Base-by-base conservation (phyloP, 495 filamentous ascomycete genomes). In the Oleoguttula mirabilis region DNA sequence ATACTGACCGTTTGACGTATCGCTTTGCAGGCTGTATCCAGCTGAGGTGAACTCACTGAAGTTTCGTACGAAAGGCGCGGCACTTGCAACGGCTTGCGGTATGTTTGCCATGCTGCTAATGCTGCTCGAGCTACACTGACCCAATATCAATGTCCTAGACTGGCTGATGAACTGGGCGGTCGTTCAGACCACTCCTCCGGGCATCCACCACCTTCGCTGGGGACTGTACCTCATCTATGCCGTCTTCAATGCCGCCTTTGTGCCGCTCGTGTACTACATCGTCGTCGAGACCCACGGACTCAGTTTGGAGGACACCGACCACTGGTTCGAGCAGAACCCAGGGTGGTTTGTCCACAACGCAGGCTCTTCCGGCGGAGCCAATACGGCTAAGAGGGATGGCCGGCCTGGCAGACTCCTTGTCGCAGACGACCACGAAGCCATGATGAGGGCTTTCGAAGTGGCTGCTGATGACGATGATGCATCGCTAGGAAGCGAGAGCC, bases 211-310 rank as follows among this genome's bases (percentile, higher is more conserved):
- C 39, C 64, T 80, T 10, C 58, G 62, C 0, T 82, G 76, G 78
- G 59, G 63, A 28, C 77, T 76, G 41, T 83, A 76, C 54, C 69
- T 82, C 45, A 75, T 80, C 45, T 82, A 73, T 58, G 71, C 72
- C 27, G 65, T 74, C 30, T 69, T 74, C 46, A 75, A 79, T 52
- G 61, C 60, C 20, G 54, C 60, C 22, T 76, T 82, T 62, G 69
- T 80, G 0, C 32, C 32, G 8, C 16, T 35, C 7, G 32, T 35
- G 7, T 21, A 35, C 19, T 35, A 15, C 16, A 16, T 45, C 11
- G 42, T 45, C 17, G 42, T 45, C 23, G 42, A 45, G 19, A 45
- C 42, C 10, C 21, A 21, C 3, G 42, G 42, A 10, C 19, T 15
- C 10, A 39, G 20, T 11, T 34, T 45, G 6, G 42, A 45, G 17